phyloP scores from a whole-genome alignment of 208 protist genomes.

The Wallacemonas sp. region DNA sequence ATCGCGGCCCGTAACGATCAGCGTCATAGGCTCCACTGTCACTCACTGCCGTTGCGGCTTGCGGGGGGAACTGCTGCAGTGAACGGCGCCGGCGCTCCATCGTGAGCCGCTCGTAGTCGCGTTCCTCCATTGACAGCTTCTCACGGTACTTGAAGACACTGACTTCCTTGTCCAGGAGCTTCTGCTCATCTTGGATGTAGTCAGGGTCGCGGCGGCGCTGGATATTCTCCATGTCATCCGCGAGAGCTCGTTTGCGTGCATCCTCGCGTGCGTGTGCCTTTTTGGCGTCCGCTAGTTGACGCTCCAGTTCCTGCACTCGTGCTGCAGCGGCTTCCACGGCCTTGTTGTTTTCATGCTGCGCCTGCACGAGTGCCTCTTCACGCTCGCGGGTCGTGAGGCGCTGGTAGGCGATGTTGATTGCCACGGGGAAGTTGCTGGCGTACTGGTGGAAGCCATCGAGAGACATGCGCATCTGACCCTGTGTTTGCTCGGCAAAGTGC shows the following conservation, averaged over 20 bases:
- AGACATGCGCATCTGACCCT: conserved; percentile 29
- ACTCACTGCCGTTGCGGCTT: neutral
- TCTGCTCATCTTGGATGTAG: conserved; percentile 63
- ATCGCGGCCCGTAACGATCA: conserved; percentile 7
- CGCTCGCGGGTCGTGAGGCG: conserved; percentile 61
- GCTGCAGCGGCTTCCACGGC: conserved; percentile 21
- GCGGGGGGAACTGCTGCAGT: conserved; percentile 20
- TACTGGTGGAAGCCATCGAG: conserved; percentile 62
- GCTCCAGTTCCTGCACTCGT: conserved; percentile 26
- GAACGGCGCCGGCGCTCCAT: conserved; percentile 50
- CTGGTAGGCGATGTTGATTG: conserved; percentile 71
- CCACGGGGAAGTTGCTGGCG: conserved; percentile 57
- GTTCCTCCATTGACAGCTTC: conserved; percentile 60
- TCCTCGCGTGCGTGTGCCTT: conserved; percentile 35
- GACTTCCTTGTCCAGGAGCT: conserved; percentile 78
- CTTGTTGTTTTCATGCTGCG: conserved; percentile 35
- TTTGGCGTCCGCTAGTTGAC: conserved; percentile 39
- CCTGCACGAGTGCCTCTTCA: conserved; percentile 46
- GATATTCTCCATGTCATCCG: conserved; percentile 58
- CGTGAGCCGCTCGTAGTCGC: conserved; percentile 71
- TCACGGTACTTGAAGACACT: conserved; percentile 78
- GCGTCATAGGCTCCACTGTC: conserved; percentile 1
- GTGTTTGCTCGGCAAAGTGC: conserved; percentile 37
- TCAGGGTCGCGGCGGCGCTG: conserved; percentile 36
- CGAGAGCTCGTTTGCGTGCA: conserved; percentile 37